A percentile compares a stretch with the other conserved stretches of the same genome.
These are phyloP conservation scores for Neofusicoccum cordaticola DNA, from an alignment of 2,329 filamentous ascomycete genomes.

Conservation along the genomic window DNA sequence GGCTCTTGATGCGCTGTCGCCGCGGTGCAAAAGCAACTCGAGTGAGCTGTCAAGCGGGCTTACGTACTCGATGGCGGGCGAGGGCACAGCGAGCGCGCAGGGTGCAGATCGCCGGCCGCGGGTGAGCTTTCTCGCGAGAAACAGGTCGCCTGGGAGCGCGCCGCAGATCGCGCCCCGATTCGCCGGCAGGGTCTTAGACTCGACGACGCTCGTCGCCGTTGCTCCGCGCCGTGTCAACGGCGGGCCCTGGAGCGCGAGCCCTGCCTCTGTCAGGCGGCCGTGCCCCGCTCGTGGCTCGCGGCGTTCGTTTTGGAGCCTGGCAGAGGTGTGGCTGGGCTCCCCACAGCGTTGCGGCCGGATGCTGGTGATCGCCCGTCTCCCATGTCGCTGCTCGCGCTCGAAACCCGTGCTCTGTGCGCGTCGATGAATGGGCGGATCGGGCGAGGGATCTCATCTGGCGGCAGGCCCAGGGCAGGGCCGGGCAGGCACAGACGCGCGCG, in stretches of 20 bases:
- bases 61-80: slow-evolving; percentile 7
- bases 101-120: background rate
- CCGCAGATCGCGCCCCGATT: slow-evolving; percentile 7
- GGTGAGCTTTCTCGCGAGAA: background rate
- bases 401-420: slow-evolving; percentile 12
- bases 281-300: slow-evolving; percentile 1
- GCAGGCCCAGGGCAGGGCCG: background rate
- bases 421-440: slow-evolving; percentile 9
- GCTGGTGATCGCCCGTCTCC: slow-evolving; percentile 10
- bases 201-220: slow-evolving; percentile 7
- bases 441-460: slow-evolving; percentile 11
- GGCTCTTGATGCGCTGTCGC: slow-evolving; percentile 13
- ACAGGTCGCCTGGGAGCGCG: background rate
- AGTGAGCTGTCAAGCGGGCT: slow-evolving; percentile 5
- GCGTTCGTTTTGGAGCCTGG: background rate
- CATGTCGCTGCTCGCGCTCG: slow-evolving; percentile 7
- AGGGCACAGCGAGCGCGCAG: background rate
- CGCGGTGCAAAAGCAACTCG: background rate
- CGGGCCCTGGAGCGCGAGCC: background rate
- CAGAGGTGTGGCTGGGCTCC: slow-evolving; percentile 14
- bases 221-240: slow-evolving; percentile 9
- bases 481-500: background rate
- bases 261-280: background rate
- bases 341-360: slow-evolving; percentile 4
- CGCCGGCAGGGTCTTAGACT: slow-evolving; percentile 6